These are phyloP conservation scores for Capniomyces stellatus DNA, from an alignment of 371 early-diverging fungal genomes.

Conservation along the genomic window DNA sequence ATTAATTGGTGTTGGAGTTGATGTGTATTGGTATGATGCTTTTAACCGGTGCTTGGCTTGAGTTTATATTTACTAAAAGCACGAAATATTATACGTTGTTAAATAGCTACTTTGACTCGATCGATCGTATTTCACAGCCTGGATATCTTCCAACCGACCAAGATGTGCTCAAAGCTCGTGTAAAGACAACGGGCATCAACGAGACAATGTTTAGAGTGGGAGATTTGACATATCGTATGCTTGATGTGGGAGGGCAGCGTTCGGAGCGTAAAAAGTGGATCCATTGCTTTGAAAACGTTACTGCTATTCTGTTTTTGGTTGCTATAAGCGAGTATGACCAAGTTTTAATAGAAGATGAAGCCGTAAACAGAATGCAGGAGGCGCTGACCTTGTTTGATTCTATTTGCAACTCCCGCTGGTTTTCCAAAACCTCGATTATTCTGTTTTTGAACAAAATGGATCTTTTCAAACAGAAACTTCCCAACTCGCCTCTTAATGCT, in stretches of 20 bases:
- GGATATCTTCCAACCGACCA: constrained; percentile 76
- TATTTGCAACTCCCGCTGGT: constrained; percentile 89
- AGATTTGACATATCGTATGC: constrained; percentile 72
- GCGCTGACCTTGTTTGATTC: constrained; percentile 86
- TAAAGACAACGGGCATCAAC: constrained; percentile 74
- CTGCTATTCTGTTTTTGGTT: constrained; percentile 85
- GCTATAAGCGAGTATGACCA: constrained; percentile 93
- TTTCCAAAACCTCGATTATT: constrained; percentile 78
- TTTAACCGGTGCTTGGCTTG: neutral
- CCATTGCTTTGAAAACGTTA: constrained; percentile 89
- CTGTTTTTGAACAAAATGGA: constrained; percentile 94
- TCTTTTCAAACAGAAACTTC: constrained; percentile 75
- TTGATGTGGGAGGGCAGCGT: constrained; percentile 90
- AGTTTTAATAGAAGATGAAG: constrained; percentile 87
- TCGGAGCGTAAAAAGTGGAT: constrained; percentile 91
- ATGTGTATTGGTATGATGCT: too few relatives aligned
- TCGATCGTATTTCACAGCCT: constrained; percentile 62
- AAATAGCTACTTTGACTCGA: constrained; percentile 69
- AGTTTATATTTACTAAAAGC: neutral
- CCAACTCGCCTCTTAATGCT: constrained; percentile 49
- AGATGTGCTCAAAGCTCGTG: constrained; percentile 70
- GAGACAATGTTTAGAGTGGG: constrained; percentile 75
- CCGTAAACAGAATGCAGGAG: constrained; percentile 92
- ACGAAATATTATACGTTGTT: neutral
- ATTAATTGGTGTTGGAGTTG: too few relatives aligned